Percentiles rank a stretch among this genome's conserved stretches.
Conservation (phyloP, 1,284 basidiomycete genomes). For the Lignosus rhinocerotis region DNA sequence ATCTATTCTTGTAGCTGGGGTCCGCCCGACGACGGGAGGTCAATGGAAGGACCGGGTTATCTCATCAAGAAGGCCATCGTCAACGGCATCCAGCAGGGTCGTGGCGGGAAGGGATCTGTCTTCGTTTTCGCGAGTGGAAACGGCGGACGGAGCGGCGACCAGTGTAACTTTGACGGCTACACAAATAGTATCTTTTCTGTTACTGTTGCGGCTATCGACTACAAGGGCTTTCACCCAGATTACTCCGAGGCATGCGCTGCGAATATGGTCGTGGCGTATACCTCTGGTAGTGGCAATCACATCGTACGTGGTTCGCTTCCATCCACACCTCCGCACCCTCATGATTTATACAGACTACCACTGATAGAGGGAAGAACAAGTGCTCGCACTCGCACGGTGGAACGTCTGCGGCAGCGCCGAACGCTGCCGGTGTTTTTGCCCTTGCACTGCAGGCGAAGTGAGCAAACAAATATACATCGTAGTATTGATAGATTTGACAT, state of each 20-base stretch:
- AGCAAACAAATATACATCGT: conserved; percentile 26
- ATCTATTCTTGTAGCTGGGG: conserved; percentile 99
- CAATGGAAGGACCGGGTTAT: conserved; percentile 94
- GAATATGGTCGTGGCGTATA: conserved; percentile 95
- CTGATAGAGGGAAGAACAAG: conserved; percentile 85
- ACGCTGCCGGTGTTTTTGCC: conserved; percentile 90
- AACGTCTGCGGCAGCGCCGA: conserved; percentile 96
- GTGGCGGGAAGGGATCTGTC: conserved; percentile 88
- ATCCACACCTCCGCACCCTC: not conserved
- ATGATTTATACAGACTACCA: conserved; percentile 72
- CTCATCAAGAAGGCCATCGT: conserved; percentile 94
- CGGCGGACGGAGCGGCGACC: conserved; percentile 88
- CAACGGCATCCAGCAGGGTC: conserved; percentile 92
- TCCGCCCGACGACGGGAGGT: conserved; percentile 91
- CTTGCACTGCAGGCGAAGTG: conserved; percentile 84
- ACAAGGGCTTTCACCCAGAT: conserved; percentile 91
- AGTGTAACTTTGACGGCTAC: conserved; percentile 99
- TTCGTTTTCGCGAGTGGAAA: conserved; percentile 99
- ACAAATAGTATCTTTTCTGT: conserved; percentile 98
- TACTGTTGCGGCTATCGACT: conserved; percentile 93
- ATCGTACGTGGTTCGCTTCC: conserved; percentile 62
- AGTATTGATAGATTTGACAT: conserved; percentile 8
- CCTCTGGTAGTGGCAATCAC: conserved; percentile 91
- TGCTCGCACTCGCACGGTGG: conserved; percentile 91
- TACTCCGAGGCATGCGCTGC: conserved; percentile 98